Evolutionary conservation across 75 land plant genomes (phyloP).

Genomic region (Pinus taeda): DNA sequence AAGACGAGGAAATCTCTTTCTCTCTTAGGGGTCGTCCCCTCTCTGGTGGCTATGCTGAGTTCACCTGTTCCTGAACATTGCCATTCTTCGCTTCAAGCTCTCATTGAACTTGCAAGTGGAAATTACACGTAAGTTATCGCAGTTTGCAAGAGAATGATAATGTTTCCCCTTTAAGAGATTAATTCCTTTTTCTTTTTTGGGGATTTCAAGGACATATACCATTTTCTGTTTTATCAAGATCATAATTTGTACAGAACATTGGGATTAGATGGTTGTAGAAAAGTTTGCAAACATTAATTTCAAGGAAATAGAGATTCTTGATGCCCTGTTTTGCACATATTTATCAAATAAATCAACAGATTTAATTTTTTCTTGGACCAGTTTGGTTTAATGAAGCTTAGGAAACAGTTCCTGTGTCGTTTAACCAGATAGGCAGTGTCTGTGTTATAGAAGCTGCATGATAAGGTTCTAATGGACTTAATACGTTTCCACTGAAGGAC

Average conservation of each 20-base stretch:
- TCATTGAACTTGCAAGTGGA: slow-evolving; percentile 59
- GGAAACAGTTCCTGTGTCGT: too few species aligned
- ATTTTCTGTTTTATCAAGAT: not conserved
- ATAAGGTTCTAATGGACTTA: too few species aligned
- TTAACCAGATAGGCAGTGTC: too few species aligned
- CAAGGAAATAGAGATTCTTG: not conserved
- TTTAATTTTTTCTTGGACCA: too few species aligned
- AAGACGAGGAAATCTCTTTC: slow-evolving; percentile 35
- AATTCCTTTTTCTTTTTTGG: not conserved
- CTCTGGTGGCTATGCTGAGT: slow-evolving; percentile 53
- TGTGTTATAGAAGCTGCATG: too few species aligned
- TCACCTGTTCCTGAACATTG: slow-evolving; percentile 20
- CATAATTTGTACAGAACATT: not conserved
- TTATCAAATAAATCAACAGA: not conserved
- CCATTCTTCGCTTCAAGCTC: slow-evolving; percentile 41
- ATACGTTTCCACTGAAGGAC: too few species aligned
- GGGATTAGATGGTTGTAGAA: too few species aligned
- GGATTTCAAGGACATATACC: not conserved
- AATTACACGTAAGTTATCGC: slow-evolving; percentile 51
- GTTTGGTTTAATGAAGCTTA: too few species aligned
- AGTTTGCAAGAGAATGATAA: not conserved
- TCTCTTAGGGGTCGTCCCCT: slow-evolving; percentile 55
- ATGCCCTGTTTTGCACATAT: not conserved
- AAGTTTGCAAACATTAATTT: not conserved
- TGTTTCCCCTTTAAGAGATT: not conserved